These are phyloP conservation scores for Mortierella sp. DNA, from an alignment of 371 early-diverging fungal genomes.

Conservation along the genomic window DNA sequence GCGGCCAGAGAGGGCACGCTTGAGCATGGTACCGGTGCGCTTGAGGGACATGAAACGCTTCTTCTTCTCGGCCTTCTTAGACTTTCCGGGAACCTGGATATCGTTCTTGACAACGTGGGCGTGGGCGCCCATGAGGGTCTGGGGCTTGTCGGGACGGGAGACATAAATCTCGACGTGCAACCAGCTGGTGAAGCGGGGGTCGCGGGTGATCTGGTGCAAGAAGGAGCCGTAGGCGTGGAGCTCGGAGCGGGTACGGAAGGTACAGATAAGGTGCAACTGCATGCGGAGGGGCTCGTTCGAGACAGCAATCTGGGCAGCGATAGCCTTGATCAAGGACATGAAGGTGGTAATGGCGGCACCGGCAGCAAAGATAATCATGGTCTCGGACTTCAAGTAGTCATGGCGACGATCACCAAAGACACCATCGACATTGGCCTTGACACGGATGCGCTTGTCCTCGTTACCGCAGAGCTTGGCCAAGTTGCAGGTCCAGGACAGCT, in stretches of 20 bases:
- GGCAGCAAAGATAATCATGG: conserved; percentile 41
- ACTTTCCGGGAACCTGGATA: conserved; percentile 38
- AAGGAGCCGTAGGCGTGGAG: conserved; percentile 52
- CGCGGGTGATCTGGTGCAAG: conserved; percentile 52
- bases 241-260: conserved; percentile 51
- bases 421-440: conserved; percentile 44
- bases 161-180: conserved; percentile 50
- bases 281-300: conserved; percentile 39
- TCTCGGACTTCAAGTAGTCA: conserved; percentile 48
- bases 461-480: conserved; percentile 44
- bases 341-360: conserved; percentile 49
- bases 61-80: conserved; percentile 36
- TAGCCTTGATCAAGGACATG: conserved; percentile 47
- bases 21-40: conserved; percentile 42
- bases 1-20: conserved; percentile 54
- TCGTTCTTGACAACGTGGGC: conserved; percentile 57
- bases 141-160: conserved; percentile 50
- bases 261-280: conserved; percentile 47
- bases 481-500: conserved; percentile 34
- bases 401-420: conserved; percentile 55
- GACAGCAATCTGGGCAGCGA: conserved; percentile 46
- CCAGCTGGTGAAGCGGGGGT: conserved; percentile 54
- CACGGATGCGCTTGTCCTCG: conserved; percentile 42
- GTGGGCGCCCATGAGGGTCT: conserved; percentile 54
- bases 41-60: conserved; percentile 37